Evolutionary conservation across 2,329 filamentous ascomycete genomes (phyloP).

Genomic region (Neopestalotiopsis sp.): DNA sequence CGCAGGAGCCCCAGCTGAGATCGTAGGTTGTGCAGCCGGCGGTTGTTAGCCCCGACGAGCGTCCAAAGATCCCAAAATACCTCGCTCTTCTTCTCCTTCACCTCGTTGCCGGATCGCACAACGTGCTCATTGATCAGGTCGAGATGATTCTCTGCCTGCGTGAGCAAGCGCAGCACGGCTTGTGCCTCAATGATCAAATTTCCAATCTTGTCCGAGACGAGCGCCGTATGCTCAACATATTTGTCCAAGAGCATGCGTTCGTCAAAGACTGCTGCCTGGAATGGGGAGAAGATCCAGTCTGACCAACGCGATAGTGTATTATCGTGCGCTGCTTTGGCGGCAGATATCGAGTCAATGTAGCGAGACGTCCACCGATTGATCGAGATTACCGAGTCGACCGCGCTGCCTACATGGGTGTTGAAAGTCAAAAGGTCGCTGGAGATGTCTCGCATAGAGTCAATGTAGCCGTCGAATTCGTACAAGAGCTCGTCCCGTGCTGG

Average conservation of each 20-base stretch:
- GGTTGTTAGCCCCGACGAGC: slow-evolving; percentile 72
- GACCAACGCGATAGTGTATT: slow-evolving; percentile 44
- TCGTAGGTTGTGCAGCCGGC: slow-evolving; percentile 64
- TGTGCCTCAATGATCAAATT: slow-evolving; percentile 74
- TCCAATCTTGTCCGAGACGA: slow-evolving; percentile 73
- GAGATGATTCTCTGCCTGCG: slow-evolving; percentile 72
- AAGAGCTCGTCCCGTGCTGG: slow-evolving; percentile 73
- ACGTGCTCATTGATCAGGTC: slow-evolving; percentile 73
- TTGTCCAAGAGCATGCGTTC: slow-evolving; percentile 72
- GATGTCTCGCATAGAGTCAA: slow-evolving; percentile 69
- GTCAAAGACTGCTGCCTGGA: slow-evolving; percentile 64
- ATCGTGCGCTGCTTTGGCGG: slow-evolving; percentile 37
- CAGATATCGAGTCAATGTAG: slow-evolving; percentile 67
- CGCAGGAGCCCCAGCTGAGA: slow-evolving; percentile 68
- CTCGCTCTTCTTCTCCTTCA: slow-evolving; percentile 66
- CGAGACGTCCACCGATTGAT: slow-evolving; percentile 79
- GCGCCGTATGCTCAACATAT: slow-evolving; percentile 74
- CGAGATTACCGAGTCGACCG: slow-evolving; percentile 75
- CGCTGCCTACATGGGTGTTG: slow-evolving; percentile 76
- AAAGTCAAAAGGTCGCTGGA: slow-evolving; percentile 74
- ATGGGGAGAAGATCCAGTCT: slow-evolving; percentile 62
- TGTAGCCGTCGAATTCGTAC: slow-evolving; percentile 77
- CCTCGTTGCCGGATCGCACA: slow-evolving; percentile 64
- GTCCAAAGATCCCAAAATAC: slow-evolving; percentile 76
- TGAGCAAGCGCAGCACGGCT: slow-evolving; percentile 68